Evolutionary conservation across 1,284 basidiomycete genomes (phyloP).

Genomic region (Ceratobasidium sp.): DNA sequence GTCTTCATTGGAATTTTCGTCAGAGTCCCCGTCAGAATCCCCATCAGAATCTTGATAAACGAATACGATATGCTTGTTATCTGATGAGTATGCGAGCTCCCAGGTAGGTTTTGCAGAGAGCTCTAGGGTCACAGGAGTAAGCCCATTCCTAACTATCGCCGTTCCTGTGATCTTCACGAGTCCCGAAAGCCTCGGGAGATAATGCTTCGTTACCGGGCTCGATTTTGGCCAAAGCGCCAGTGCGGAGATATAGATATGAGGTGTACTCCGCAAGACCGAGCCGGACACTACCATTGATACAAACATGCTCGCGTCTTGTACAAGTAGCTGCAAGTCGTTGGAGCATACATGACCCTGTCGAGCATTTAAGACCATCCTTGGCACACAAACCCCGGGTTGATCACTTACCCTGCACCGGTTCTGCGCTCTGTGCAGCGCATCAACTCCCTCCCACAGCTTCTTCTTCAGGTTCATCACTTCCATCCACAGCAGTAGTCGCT

Average conservation of each 20-base stretch:
- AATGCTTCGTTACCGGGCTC: no score
- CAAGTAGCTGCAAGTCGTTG: neutral
- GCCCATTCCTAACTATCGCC: no score
- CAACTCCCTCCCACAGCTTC: neutral
- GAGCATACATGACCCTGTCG: neutral
- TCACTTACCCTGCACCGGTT: neutral
- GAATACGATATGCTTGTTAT: neutral
- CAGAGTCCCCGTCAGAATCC: neutral
- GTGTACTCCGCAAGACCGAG: neutral
- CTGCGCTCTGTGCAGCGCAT: neutral
- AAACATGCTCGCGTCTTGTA: neutral
- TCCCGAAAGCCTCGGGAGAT: no score
- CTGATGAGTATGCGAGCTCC: conserved; percentile 4
- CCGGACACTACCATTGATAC: neutral
- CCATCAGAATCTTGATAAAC: no score
- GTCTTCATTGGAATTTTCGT: no score
- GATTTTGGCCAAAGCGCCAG: neutral
- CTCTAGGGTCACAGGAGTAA: no score
- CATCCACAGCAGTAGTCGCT: conserved; percentile 6
- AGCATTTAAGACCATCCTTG: neutral
- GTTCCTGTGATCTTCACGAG: no score
- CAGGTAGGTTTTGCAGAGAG: neutral
- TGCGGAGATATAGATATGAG: conserved; percentile 36
- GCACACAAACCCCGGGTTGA: no score
- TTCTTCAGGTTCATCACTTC: conserved; percentile 14